These are phyloP conservation scores for Bruguiera sexangula DNA, from an alignment of 345 rosid species.

Conservation along the genomic window DNA sequence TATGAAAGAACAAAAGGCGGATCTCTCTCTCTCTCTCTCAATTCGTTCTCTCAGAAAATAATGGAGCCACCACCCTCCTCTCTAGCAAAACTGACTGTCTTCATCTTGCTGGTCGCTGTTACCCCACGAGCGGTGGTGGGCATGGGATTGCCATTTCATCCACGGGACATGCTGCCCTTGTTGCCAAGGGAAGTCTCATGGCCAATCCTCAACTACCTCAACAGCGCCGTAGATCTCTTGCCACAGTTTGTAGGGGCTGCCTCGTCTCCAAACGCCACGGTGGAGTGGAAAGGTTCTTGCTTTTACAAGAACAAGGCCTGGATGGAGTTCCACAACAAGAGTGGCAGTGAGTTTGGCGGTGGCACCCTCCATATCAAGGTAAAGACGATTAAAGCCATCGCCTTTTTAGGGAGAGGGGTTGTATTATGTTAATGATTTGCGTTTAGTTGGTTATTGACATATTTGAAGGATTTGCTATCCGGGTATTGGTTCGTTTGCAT, in stretches of 20 bases:
- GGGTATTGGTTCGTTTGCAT: slow-evolving; percentile 3
- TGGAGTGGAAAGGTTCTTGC: slow-evolving; percentile 91
- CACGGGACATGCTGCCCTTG: slow-evolving; percentile 66
- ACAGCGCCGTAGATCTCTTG: slow-evolving; percentile 61
- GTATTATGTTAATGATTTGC: neutral
- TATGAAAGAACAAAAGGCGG: no score
- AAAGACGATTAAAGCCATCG: neutral
- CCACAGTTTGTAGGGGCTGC: slow-evolving; percentile 87
- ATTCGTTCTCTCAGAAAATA: neutral
- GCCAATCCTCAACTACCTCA: slow-evolving; percentile 68
- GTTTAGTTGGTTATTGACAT: neutral
- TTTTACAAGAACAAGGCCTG: slow-evolving; percentile 69
- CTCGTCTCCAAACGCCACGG: slow-evolving; percentile 39
- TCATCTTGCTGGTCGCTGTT: slow-evolving; percentile 8
- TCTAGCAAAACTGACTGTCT: neutral
- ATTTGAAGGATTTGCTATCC: neutral
- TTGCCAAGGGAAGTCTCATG: slow-evolving; percentile 72
- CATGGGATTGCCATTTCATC: slow-evolving; percentile 55
- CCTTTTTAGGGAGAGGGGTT: no score
- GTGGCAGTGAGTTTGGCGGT: slow-evolving; percentile 75
- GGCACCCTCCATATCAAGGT: slow-evolving; percentile 93
- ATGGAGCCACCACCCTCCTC: slow-evolving; percentile 11
- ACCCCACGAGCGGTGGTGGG: slow-evolving; percentile 13
- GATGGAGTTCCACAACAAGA: slow-evolving; percentile 88
- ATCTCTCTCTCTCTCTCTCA: no score